Evolutionary conservation across 805 yeast genomes (phyloP).

Genomic region (Limtongia smithiae): DNA sequence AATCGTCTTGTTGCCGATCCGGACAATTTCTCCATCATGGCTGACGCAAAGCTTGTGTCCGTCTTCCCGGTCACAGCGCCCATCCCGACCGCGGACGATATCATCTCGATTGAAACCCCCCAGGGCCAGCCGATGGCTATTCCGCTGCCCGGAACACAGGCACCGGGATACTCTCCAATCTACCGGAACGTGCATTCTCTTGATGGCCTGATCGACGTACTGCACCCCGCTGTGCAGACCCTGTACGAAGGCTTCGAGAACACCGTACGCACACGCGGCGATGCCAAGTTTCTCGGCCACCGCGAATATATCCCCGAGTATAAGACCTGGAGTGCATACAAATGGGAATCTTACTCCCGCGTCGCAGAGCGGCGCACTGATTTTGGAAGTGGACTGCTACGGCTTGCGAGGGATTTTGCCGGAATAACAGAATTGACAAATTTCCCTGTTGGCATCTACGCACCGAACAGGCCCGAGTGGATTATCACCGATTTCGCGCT

Average conservation of each 20-base stretch:
- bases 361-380: constrained; percentile 45
- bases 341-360: constrained; percentile 44
- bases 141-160: constrained; percentile 42
- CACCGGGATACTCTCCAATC: constrained; percentile 50
- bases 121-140: constrained; percentile 36
- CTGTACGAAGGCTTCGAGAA: constrained; percentile 22
- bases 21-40: no score
- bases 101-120: constrained; percentile 3
- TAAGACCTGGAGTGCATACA: constrained; percentile 44
- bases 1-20: no score
- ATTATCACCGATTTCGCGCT: constrained; percentile 64
- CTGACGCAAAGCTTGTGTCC: no score
- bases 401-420: constrained; percentile 36
- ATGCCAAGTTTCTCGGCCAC: constrained; percentile 40
- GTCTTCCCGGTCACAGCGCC: constrained; percentile 16
- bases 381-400: constrained; percentile 55
- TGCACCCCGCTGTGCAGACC: constrained; percentile 24
- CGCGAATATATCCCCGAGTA: constrained; percentile 39
- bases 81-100: constrained; percentile 10
- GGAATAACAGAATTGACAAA: constrained; percentile 37
- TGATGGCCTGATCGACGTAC: constrained; percentile 33
- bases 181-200: constrained; percentile 46
- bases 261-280: constrained; percentile 15
- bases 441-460: constrained; percentile 55
- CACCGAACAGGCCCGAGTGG: constrained; percentile 67